phyloP scores from a whole-genome alignment of 2,329 filamentous ascomycete species.

The Aspergillus latus region DNA sequence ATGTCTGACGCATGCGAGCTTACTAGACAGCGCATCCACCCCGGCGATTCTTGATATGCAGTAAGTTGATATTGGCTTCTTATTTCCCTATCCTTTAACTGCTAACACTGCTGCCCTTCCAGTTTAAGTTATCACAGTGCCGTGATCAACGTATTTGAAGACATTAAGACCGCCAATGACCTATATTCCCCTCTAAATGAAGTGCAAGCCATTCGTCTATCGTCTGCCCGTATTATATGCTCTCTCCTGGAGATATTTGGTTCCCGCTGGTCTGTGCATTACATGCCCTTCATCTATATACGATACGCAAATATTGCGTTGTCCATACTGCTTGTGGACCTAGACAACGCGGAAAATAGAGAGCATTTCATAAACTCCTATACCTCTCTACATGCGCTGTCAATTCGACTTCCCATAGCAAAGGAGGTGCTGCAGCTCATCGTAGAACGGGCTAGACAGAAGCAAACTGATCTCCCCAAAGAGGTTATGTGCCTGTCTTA shows the following conservation, averaged over 20 bases:
- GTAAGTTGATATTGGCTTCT: background rate
- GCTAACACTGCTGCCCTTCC: background rate
- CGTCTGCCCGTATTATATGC: background rate
- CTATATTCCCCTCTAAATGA: background rate
- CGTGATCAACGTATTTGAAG: background rate
- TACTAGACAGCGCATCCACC: background rate
- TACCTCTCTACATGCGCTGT: background rate
- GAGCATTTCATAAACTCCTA: background rate
- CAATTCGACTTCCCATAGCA: background rate
- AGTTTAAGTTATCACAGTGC: background rate
- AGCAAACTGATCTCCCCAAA: background rate
- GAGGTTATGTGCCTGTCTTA: background rate
- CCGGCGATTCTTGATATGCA: background rate
- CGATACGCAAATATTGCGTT: background rate
- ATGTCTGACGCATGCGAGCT: background rate
- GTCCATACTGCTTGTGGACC: background rate
- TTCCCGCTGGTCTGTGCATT: background rate
- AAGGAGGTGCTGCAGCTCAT: background rate
- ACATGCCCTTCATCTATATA: background rate
- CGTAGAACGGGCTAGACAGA: background rate
- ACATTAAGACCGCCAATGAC: background rate
- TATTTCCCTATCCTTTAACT: background rate
- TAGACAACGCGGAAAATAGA: background rate
- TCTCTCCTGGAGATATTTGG: background rate
- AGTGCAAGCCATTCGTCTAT: background rate